Evolutionary conservation across 1,284 basidiomycete species (phyloP).

Genomic region (Sphaerobolus stellatus): DNA sequence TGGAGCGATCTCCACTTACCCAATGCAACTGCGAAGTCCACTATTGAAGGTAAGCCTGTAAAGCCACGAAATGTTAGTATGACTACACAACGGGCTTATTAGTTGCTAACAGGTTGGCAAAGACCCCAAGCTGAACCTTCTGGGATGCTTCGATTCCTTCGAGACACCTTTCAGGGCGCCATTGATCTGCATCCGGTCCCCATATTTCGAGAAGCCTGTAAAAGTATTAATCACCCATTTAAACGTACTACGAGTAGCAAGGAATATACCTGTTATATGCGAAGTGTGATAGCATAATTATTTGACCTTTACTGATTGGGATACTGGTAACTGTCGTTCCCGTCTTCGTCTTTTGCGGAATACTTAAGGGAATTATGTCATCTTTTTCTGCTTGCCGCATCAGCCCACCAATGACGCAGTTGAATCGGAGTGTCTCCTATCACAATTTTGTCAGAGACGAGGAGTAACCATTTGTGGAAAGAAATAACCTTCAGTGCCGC

Average conservation of each 20-base stretch:
- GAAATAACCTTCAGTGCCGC: constrained; percentile 45
- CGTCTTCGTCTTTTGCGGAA: constrained; percentile 33
- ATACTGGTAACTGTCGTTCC: constrained; percentile 34
- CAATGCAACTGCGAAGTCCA: constrained; percentile 42
- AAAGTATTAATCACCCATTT: constrained; percentile 27
- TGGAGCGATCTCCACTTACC: constrained; percentile 20
- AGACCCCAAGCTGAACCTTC: constrained; percentile 29
- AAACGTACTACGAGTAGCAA: background rate
- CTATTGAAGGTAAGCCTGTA: constrained; percentile 39
- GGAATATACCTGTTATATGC: constrained; percentile 15
- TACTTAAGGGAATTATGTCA: constrained; percentile 45
- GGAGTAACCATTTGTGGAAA: background rate
- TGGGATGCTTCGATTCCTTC: constrained; percentile 25
- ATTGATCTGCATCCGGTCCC: constrained; percentile 42
- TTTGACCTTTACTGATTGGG: constrained; percentile 39
- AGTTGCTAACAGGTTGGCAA: constrained; percentile 20
- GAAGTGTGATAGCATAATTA: constrained; percentile 30
- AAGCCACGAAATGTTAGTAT: background rate
- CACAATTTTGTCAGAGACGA: background rate
- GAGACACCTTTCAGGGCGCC: constrained; percentile 38
- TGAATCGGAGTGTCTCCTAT: constrained; percentile 43
- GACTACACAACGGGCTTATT: background rate
- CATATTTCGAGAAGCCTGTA: constrained; percentile 38
- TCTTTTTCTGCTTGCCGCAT: constrained; percentile 39
- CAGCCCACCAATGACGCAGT: constrained; percentile 39